Base-by-base conservation (phyloP, 139 green algal species). In the Auxenochlorella protothecoides region DNA sequence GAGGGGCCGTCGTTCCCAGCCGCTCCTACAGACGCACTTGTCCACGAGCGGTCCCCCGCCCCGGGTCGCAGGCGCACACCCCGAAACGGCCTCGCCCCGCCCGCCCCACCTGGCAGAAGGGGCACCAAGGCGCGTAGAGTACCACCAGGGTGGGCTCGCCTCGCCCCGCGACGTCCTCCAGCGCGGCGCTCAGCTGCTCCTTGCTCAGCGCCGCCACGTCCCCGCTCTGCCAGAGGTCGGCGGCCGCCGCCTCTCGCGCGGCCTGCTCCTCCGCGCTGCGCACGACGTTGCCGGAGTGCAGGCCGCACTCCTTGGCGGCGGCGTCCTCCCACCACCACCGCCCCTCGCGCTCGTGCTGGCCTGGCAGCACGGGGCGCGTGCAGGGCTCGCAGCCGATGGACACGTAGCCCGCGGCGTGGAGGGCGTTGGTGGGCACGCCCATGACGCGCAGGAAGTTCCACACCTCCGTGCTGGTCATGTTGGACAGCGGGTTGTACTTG, bases 251-350 rank as follows among this genome's bases (percentile, higher is more conserved):
- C 27, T 44, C 27, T 44, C 27, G 27, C 27, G 27, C 27, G 27
- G 73, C 77, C 71, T 71, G 59, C 60, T 83, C 72, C 68, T 86
- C 73, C 5, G 54, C 78, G 67, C 55, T 83, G 68, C 78, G 59
- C 59, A 13, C 59, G 61, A 96, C 79, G 79, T 97, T 97, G 78
- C 92, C 92, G 53, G 74, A 88, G 86, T 99, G 94, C 76, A 99
- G 85, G 65, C 94, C 94, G 81, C 94, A 99, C 88, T 99, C 94
- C 87, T 98, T 97, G 56, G 84, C 83, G 5, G 85, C 73, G n/a
- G 89, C 82, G 79, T 94, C 93, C 89, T 98, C 94, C 94, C 94
- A 99, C 94, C 94, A 98, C 94, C 94, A 99, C 69, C 94, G 86
- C 14, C 94, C 94, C 85, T 99, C 94, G 59, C 94, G 87, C 87